phyloP scores from a whole-genome alignment of 345 rosid species.

The Lepidium aucheri region DNA sequence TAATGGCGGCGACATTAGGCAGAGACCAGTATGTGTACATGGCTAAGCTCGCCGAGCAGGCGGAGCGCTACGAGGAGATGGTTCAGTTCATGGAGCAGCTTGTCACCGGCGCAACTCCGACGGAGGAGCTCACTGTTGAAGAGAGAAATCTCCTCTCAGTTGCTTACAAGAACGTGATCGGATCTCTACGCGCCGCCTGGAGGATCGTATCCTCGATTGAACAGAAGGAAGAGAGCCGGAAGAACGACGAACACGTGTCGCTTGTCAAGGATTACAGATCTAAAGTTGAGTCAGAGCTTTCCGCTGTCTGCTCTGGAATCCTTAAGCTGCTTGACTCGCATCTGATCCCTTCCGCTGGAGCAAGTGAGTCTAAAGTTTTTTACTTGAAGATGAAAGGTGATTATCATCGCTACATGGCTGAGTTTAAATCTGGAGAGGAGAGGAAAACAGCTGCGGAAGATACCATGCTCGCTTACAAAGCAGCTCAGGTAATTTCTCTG shows the following conservation, averaged over 20 bases:
- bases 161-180: conserved; percentile 96
- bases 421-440: conserved; percentile 82
- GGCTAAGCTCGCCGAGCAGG: conserved; percentile 94
- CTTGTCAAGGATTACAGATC: conserved; percentile 95
- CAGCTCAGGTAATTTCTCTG: conserved; percentile 59
- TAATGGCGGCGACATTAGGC: conserved; percentile 36
- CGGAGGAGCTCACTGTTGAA: conserved; percentile 80
- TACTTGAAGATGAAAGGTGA: conserved; percentile 98
- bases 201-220: conserved; percentile 91
- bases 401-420: conserved; percentile 88
- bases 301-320: conserved; percentile 70
- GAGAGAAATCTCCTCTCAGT: conserved; percentile 95
- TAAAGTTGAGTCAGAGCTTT: conserved; percentile 74
- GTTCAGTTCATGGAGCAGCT: conserved; percentile 87
- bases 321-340: conserved; percentile 53
- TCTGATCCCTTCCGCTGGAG: conserved; percentile 66
- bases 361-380: conserved; percentile 82
- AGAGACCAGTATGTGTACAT: conserved; percentile 91
- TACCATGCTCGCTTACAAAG: conserved; percentile 86
- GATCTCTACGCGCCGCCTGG: conserved; percentile 97
- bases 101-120: conserved; percentile 68
- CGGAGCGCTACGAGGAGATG: conserved; percentile 98
- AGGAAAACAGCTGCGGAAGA: conserved; percentile 92
- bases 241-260: conserved; percentile 87
- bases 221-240: conserved; percentile 88